phyloP scores from a whole-genome alignment of 257 asterid genomes.

The Solanum tarijense region DNA sequence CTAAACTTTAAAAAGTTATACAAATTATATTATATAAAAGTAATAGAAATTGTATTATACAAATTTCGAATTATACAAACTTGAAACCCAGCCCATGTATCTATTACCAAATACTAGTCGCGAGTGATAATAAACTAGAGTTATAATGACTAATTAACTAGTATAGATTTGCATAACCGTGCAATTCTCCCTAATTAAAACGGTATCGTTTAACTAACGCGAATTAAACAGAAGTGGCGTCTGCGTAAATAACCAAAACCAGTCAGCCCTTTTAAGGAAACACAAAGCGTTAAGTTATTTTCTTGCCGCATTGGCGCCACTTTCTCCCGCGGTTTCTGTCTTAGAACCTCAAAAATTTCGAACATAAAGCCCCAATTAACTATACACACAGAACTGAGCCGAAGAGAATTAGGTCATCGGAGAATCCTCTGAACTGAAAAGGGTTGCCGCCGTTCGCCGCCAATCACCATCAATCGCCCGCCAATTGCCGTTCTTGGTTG shows the following conservation, averaged over 20 bases:
- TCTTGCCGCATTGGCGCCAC: neutral
- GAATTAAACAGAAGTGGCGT: neutral
- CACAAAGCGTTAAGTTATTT: neutral
- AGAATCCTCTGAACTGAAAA: neutral
- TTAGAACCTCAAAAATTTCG: neutral
- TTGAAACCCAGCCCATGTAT: fast-evolving
- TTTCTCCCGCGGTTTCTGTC: constrained; percentile 2
- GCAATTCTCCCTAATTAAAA: no score
- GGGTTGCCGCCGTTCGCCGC: neutral
- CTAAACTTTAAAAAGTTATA: neutral
- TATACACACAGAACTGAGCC: neutral
- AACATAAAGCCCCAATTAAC: neutral
- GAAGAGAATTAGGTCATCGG: neutral
- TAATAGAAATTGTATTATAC: no score
- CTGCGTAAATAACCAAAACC: neutral
- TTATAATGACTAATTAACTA: no score
- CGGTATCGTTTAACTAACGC: constrained; percentile 8
- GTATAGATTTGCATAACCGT: no score
- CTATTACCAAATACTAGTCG: no score
- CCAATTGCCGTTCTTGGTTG: neutral
- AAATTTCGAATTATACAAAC: no score
- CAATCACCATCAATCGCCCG: neutral
- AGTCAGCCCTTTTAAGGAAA: neutral
- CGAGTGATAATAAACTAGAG: no score
- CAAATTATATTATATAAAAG: no score